Conservation (phyloP, 2,329 filamentous ascomycete genomes). For the Beauveria scarabaeidicola region DNA sequence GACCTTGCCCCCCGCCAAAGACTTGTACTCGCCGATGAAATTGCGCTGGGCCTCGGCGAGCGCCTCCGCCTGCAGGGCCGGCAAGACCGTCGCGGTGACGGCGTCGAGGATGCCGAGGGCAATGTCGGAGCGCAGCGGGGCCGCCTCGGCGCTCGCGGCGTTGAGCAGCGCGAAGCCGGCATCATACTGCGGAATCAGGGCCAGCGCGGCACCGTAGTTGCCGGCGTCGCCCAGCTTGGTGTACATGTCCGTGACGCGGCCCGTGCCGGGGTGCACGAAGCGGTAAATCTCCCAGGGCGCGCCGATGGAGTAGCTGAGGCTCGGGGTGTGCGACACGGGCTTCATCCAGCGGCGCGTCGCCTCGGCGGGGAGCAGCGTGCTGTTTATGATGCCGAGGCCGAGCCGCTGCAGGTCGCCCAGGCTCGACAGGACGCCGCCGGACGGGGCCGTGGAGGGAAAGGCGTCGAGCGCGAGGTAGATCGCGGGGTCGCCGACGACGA, state of each 20-base stretch:
- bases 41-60: slow-evolving; percentile 9
- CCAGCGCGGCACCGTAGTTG: slow-evolving; percentile 28
- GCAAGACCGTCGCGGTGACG: slow-evolving; percentile 10
- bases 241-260: slow-evolving; percentile 27
- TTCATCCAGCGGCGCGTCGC: slow-evolving; percentile 28
- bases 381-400: slow-evolving; percentile 4
- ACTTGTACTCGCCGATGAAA: slow-evolving; percentile 13
- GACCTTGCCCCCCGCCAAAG: neutral
- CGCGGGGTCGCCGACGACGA: neutral
- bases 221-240: slow-evolving; percentile 9
- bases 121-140: neutral
- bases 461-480: neutral
- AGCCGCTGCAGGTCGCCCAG: slow-evolving; percentile 3
- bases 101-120: slow-evolving; percentile 8
- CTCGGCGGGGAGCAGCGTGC: neutral
- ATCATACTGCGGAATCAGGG: slow-evolving; percentile 34
- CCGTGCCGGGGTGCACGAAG: slow-evolving; percentile 26
- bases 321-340: slow-evolving; percentile 29
- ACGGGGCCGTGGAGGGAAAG: neutral
- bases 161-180: slow-evolving; percentile 32
- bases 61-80: slow-evolving; percentile 12
- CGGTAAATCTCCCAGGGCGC: slow-evolving; percentile 34
- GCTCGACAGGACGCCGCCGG: neutral
- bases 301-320: slow-evolving; percentile 29
- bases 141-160: slow-evolving; percentile 21